These are phyloP conservation scores for Firmiana major DNA, from an alignment of 345 rosid species.

Conservation along the genomic window DNA sequence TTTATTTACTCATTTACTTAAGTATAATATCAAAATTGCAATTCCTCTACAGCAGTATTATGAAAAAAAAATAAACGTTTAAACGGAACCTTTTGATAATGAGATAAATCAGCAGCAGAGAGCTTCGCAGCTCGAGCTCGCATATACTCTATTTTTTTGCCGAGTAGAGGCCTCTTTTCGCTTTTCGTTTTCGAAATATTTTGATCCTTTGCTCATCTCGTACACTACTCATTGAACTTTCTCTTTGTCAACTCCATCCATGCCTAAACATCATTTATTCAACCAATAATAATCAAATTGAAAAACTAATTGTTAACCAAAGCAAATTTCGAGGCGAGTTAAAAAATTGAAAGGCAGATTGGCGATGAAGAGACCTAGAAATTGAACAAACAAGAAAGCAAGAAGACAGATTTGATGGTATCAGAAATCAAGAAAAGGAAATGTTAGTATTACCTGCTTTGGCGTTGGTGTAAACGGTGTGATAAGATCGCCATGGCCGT, in stretches of 20 bases:
- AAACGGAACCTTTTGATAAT: slow-evolving; percentile 50
- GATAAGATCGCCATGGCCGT: slow-evolving; percentile 83
- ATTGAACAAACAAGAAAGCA: too few relatives aligned
- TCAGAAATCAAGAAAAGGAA: not conserved
- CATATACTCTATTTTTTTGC: slow-evolving; percentile 70
- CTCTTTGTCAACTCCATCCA: slow-evolving; percentile 95
- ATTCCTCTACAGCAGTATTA: too few relatives aligned
- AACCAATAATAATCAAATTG: not conserved
- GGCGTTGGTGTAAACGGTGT: slow-evolving; percentile 80
- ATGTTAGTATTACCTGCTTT: slow-evolving; percentile 57
- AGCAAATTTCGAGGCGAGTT: not conserved
- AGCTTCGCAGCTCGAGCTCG: slow-evolving; percentile 54
- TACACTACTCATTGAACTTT: slow-evolving; percentile 78
- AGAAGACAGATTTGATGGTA: not conserved
- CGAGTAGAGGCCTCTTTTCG: slow-evolving; percentile 64
- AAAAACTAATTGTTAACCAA: not conserved
- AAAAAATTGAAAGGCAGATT: not conserved
- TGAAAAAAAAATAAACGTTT: not conserved
- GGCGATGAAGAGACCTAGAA: not conserved
- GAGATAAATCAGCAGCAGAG: slow-evolving; percentile 43
- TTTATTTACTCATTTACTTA: not conserved
- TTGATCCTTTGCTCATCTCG: slow-evolving; percentile 95
- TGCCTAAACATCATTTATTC: slow-evolving; percentile 39
- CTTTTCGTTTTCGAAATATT: slow-evolving; percentile 82
- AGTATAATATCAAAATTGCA: too few relatives aligned